Conservation (phyloP, 2,329 filamentous ascomycete genomes). For the Diaporthe helianthi region DNA sequence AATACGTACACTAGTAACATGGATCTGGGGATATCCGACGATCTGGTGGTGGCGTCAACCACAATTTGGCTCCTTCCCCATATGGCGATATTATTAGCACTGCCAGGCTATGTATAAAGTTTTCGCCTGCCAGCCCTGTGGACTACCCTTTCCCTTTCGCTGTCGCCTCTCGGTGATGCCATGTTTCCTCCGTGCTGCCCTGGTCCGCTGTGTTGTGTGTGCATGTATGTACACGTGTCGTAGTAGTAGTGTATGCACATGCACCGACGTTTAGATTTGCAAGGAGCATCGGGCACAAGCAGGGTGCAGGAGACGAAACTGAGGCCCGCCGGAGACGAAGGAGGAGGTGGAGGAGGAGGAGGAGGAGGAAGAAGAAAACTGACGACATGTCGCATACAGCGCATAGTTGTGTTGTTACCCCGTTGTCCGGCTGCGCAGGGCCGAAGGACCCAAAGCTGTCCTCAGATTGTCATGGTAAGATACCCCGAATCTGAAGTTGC, state of each 20-base stretch:
- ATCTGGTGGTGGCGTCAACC: conserved; percentile 12
- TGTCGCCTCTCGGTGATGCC: conserved; percentile 3
- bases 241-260: background rate
- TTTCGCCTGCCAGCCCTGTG: conserved; percentile 23
- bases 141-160: background rate
- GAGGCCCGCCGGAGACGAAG: background rate
- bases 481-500: conserved; percentile 10
- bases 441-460: conserved; percentile 9
- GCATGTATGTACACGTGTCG: background rate
- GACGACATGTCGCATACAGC: conserved; percentile 3
- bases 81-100: conserved; percentile 10
- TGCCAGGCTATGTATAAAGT: background rate
- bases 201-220: background rate
- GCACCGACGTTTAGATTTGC: background rate
- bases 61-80: background rate
- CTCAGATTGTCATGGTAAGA: conserved; percentile 18
- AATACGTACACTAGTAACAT: background rate
- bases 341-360: too few species aligned
- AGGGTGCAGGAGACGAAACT: conserved; percentile 4
- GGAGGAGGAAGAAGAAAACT: too few species aligned
- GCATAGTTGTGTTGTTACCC: background rate
- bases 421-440: background rate
- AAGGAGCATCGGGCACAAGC: conserved; percentile 1
- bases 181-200: background rate
- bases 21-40: background rate